Evolutionary conservation across 2,329 filamentous ascomycete species (phyloP).

Genomic region (Stagonosporopsis tanaceti): DNA sequence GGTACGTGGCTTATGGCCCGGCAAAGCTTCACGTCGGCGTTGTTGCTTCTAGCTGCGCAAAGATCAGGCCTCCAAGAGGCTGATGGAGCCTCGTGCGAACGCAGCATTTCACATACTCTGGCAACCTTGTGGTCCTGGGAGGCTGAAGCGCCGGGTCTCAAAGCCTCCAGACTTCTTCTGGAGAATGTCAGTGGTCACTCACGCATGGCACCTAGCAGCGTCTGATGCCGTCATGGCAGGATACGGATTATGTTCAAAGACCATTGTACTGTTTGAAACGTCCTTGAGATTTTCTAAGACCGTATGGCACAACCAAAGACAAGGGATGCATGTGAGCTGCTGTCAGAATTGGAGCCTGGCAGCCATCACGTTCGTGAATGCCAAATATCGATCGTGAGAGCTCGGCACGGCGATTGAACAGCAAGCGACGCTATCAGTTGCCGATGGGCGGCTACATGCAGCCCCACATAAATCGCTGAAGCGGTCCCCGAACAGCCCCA

Average conservation of each 20-base stretch:
- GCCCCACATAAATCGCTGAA: neutral
- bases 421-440: neutral
- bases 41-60: conserved; percentile 39
- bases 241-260: too few relatives aligned
- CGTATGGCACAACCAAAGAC: too few relatives aligned
- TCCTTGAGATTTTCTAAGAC: too few relatives aligned
- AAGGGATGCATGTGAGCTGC: too few relatives aligned
- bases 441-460: neutral
- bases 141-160: conserved; percentile 25
- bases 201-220: neutral
- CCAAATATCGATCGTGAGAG: too few relatives aligned
- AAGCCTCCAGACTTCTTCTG: conserved; percentile 8
- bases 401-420: neutral
- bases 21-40: conserved; percentile 25
- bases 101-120: conserved; percentile 15
- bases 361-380: too few relatives aligned
- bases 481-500: conserved; percentile 7
- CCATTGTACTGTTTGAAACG: too few relatives aligned
- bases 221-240: neutral
- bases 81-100: conserved; percentile 1
- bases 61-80: conserved; percentile 22
- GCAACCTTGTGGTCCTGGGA: conserved; percentile 29
- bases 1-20: conserved; percentile 41
- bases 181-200: neutral
- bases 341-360: too few relatives aligned